phyloP scores from a whole-genome alignment of 345 rosid species.

The Pseudoturritis turrita region DNA sequence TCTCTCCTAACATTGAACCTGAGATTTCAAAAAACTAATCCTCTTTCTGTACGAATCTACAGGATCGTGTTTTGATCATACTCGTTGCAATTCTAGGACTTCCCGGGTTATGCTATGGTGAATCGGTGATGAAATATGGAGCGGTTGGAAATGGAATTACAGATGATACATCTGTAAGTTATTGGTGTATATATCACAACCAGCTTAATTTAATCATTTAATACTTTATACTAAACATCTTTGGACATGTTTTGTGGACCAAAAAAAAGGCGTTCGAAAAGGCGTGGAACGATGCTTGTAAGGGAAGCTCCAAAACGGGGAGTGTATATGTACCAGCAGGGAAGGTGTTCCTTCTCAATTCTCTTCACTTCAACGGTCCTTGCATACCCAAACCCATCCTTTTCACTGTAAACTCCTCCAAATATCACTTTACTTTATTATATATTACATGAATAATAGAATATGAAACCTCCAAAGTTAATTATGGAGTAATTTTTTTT shows the following conservation, averaged over 20 bases:
- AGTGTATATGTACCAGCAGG: conserved; percentile 28
- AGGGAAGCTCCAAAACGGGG: neutral
- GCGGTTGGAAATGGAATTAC: conserved; percentile 28
- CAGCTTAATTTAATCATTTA: too few species aligned
- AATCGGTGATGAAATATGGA: conserved; percentile 27
- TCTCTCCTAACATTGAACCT: neutral
- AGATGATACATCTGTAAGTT: conserved; percentile 22
- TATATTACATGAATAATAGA: neutral
- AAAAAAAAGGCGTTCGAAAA: conserved; percentile 33
- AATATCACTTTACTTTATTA: neutral
- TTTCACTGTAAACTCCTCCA: conserved; percentile 6
- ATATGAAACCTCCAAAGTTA: neutral
- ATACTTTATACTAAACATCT: neutral
- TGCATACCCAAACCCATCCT: conserved; percentile 24
- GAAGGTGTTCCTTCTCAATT: conserved; percentile 28
- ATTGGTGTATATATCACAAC: neutral
- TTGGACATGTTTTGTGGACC: neutral
- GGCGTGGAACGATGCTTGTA: conserved; percentile 33
- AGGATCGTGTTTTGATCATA: neutral
- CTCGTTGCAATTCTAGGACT: neutral
- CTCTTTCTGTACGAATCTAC: neutral
- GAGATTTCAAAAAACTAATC: neutral
- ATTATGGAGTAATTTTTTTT: neutral
- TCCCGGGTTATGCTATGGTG: neutral
- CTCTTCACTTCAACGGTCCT: conserved; percentile 38